Evolutionary conservation across 352 stramenopile genomes (phyloP).

Genomic region (Pilasporangium apinafurcum): DNA sequence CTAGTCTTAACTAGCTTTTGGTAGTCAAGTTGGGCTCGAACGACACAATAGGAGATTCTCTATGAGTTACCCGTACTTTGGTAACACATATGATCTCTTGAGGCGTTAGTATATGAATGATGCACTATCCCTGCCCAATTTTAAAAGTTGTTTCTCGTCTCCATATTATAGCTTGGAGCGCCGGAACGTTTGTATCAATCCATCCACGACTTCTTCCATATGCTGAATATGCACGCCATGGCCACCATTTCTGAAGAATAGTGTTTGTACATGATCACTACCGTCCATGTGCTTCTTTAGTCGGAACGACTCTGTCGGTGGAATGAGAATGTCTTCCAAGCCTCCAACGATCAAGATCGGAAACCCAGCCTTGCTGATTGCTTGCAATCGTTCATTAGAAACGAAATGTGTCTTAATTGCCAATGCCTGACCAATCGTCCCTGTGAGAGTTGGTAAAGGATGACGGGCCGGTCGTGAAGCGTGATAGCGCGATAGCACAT

Average conservation of each 20-base stretch:
- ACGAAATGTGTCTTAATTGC: slow-evolving; percentile 40
- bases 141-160: background rate
- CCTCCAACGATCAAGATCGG: slow-evolving; percentile 44
- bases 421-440: slow-evolving; percentile 23
- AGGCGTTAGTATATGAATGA: background rate
- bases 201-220: slow-evolving; percentile 28
- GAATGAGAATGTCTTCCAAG: slow-evolving; percentile 42
- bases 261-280: slow-evolving; percentile 27
- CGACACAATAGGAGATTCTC: too few relatives aligned
- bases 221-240: slow-evolving; percentile 46
- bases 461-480: slow-evolving; percentile 7
- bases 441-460: slow-evolving; percentile 16
- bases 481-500: slow-evolving; percentile 19
- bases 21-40: too few relatives aligned
- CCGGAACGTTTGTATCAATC: slow-evolving; percentile 20
- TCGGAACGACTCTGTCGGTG: slow-evolving; percentile 21
- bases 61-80: too few relatives aligned
- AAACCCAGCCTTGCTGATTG: slow-evolving; percentile 31
- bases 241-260: slow-evolving; percentile 38
- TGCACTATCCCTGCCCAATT: background rate
- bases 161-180: too few relatives aligned
- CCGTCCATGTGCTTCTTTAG: slow-evolving; percentile 25
- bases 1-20: too few relatives aligned
- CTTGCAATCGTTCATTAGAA: slow-evolving; percentile 32
- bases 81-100: too few relatives aligned